Conservation (phyloP, 73 alveolate genomes). For the Uronychia setigera region DNA sequence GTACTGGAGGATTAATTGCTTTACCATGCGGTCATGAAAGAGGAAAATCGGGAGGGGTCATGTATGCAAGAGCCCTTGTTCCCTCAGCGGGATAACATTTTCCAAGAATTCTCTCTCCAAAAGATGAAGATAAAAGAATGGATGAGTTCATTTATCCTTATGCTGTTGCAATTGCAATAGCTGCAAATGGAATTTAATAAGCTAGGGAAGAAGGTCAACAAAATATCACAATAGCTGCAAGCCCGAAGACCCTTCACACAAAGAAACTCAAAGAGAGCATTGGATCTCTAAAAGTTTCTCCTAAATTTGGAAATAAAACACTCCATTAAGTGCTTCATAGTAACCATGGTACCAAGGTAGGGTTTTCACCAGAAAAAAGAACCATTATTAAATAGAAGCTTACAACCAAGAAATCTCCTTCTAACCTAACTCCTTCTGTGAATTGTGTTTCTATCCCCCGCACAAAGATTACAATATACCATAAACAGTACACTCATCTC, state of each 20-base stretch:
- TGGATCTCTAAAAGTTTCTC: not conserved
- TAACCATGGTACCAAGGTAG: too few relatives aligned
- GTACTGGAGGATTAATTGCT: too few relatives aligned
- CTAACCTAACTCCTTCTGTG: not conserved
- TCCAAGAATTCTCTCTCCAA: not conserved
- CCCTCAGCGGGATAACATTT: not conserved
- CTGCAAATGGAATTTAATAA: not conserved
- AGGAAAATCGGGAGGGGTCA: not conserved
- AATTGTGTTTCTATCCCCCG: not conserved
- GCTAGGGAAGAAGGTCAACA: not conserved
- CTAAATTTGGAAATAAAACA: too few relatives aligned
- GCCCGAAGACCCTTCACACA: not conserved
- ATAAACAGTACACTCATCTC: not conserved
- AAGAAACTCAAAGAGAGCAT: not conserved
- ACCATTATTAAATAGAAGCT: not conserved
- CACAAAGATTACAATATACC: not conserved
- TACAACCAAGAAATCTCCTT: not conserved
- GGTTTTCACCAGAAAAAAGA: too few relatives aligned
- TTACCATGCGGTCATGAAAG: too few relatives aligned
- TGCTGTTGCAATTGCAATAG: not conserved
- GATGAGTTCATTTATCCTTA: not conserved
- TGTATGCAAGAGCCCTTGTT: not conserved
- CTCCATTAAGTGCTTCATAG: too few relatives aligned
- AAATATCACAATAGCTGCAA: not conserved
- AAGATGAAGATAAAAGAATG: not conserved